These are phyloP conservation scores for Scedosporium minutisporum DNA, from an alignment of 2,329 filamentous ascomycete genomes.

Conservation along the genomic window DNA sequence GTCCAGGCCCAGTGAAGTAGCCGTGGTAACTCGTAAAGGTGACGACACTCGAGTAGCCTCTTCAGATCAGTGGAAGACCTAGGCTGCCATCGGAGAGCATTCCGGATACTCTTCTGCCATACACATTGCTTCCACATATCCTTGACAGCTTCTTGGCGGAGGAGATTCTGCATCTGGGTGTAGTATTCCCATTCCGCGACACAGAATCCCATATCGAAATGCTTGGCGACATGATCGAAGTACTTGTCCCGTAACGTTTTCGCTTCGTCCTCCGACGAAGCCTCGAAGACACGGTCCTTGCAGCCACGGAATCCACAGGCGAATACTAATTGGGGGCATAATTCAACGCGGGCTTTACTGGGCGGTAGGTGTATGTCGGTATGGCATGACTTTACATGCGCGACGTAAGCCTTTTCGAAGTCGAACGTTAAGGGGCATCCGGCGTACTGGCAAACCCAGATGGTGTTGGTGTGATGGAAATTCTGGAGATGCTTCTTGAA, in stretches of 20 bases:
- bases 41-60: conserved; percentile 34
- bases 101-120: conserved; percentile 33
- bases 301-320: conserved; percentile 32
- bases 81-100: conserved; percentile 28
- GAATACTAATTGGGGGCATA: conserved; percentile 34
- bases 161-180: conserved; percentile 32
- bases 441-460: conserved; percentile 32
- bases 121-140: conserved; percentile 34
- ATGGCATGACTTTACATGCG: conserved; percentile 33
- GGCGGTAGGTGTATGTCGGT: conserved; percentile 30
- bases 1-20: conserved; percentile 34
- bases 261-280: conserved; percentile 25
- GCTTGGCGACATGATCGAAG: conserved; percentile 37
- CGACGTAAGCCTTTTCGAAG: conserved; percentile 34
- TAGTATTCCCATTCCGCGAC: conserved; percentile 34
- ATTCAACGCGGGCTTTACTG: conserved; percentile 28
- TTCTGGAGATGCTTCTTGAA: conserved; percentile 40
- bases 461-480: conserved; percentile 32
- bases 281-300: conserved; percentile 33
- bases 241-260: conserved; percentile 29
- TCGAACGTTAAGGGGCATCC: conserved; percentile 33
- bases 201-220: conserved; percentile 33
- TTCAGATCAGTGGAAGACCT: conserved; percentile 32
- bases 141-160: conserved; percentile 33
- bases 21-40: conserved; percentile 29